Conservation (phyloP, 2,329 filamentous ascomycete species). For the Fusarium poae region DNA sequence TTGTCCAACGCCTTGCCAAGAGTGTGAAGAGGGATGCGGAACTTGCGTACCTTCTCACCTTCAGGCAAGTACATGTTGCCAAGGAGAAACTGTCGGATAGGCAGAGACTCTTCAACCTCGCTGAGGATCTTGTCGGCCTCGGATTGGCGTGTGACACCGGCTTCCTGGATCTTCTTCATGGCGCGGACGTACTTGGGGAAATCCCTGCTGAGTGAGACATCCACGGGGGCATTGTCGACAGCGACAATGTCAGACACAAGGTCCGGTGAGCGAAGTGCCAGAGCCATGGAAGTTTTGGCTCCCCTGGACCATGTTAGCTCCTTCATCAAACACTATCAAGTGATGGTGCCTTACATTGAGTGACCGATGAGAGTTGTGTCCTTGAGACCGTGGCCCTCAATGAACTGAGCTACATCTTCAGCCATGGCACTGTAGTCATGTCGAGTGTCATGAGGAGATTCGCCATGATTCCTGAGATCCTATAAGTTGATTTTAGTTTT, state of each 20-base stretch:
- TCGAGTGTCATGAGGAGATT: slow-evolving; percentile 79
- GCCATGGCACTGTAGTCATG: slow-evolving; percentile 90
- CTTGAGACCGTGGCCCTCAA: slow-evolving; percentile 76
- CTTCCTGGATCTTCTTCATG: slow-evolving; percentile 84
- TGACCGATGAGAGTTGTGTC: slow-evolving; percentile 87
- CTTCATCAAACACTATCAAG: neutral
- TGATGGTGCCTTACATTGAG: slow-evolving; percentile 76
- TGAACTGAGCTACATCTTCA: slow-evolving; percentile 83
- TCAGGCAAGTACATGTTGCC: slow-evolving; percentile 78
- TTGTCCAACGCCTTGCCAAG: slow-evolving; percentile 76
- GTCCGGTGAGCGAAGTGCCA: slow-evolving; percentile 79
- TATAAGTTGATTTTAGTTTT: slow-evolving; percentile 52
- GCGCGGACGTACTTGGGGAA: slow-evolving; percentile 86
- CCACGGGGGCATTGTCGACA: slow-evolving; percentile 93
- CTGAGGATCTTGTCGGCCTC: slow-evolving; percentile 85
- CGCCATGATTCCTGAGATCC: slow-evolving; percentile 94
- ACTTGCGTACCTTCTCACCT: slow-evolving; percentile 70
- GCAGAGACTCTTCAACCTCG: slow-evolving; percentile 77
- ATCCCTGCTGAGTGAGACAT: slow-evolving; percentile 78
- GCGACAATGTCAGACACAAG: slow-evolving; percentile 79
- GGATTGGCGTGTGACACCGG: slow-evolving; percentile 74
- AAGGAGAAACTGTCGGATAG: slow-evolving; percentile 90
- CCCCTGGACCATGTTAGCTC: slow-evolving; percentile 66
- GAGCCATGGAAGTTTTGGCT: slow-evolving; percentile 90
- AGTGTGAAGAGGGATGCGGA: slow-evolving; percentile 81